Evolutionary conservation across 129 eudicot genomes (phyloP).

Genomic region (Saussurea involucrata): DNA sequence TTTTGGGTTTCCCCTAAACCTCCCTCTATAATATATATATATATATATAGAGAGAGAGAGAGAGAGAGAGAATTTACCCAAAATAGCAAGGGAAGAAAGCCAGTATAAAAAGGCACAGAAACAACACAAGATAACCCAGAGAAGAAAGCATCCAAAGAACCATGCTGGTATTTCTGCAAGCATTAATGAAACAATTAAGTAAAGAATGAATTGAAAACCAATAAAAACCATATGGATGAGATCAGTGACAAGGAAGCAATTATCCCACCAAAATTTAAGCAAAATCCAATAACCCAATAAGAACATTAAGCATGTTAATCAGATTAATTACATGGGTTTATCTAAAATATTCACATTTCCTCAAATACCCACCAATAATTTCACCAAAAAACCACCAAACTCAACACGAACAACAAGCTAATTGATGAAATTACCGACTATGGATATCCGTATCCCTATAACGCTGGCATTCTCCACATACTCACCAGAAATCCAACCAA

Average conservation of each 20-base stretch:
- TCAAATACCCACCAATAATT: conserved; percentile 29
- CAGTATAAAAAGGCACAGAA: conserved; percentile 98
- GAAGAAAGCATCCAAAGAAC: conserved; percentile 68
- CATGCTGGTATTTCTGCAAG: conserved; percentile 80
- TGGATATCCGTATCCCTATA: not conserved
- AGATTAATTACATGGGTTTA: not conserved
- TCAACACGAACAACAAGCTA: not conserved
- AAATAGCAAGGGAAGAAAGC: conserved; percentile 90
- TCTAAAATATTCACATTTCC: conserved; percentile 43
- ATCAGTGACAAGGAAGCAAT: not conserved
- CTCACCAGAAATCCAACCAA: not conserved
- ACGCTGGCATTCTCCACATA: conserved; percentile 12
- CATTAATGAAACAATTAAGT: conserved; percentile 5
- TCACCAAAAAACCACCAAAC: not conserved
- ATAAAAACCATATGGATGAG: not conserved
- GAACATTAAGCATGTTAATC: not conserved
- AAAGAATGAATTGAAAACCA: not conserved
- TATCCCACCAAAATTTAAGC: not conserved
- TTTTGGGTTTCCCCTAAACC: no score
- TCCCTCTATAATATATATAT: no score
- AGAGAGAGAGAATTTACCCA: conserved; percentile 55
- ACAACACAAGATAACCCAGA: conserved; percentile 90
- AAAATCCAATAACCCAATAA: not conserved
- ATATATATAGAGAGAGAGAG: no score
- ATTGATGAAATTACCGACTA: not conserved